A percentile compares a stretch with the other conserved stretches of the same genome.
Conservation (phyloP, 768 basidiomycete genomes). For the Fomitopsis serialis region DNA sequence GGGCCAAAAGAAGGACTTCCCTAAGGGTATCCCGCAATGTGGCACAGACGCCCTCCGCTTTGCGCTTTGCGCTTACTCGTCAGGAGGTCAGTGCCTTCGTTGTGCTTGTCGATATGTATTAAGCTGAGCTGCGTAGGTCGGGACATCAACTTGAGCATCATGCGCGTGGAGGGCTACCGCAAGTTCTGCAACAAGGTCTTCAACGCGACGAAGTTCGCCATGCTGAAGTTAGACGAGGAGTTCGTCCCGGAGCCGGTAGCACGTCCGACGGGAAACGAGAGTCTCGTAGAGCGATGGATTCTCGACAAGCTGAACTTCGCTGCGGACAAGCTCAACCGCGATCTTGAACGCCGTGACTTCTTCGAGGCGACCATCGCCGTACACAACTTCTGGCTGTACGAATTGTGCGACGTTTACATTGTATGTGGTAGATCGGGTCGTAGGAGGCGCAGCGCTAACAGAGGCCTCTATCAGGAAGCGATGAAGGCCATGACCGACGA, state of each 20-base stretch:
- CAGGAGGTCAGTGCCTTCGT: constrained; percentile 58
- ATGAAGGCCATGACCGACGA: constrained; percentile 98
- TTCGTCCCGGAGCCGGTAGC: constrained; percentile 72
- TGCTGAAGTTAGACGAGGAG: constrained; percentile 86
- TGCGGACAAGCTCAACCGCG: constrained; percentile 66
- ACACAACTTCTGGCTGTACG: constrained; percentile 97
- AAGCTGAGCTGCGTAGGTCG: constrained; percentile 52
- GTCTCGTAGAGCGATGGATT: constrained; percentile 92
- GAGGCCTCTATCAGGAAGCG: constrained; percentile 65
- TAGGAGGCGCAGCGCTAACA: not conserved
- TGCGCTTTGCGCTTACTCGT: constrained; percentile 90
- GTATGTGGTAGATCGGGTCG: constrained; percentile 33
- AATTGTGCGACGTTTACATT: constrained; percentile 99
- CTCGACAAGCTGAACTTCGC: constrained; percentile 89
- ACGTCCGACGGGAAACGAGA: constrained; percentile 86
- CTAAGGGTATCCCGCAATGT: constrained; percentile 97
- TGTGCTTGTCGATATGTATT: not conserved
- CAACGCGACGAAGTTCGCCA: constrained; percentile 99
- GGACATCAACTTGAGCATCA: constrained; percentile 95
- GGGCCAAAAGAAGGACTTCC: constrained; percentile 99
- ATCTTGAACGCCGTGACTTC: constrained; percentile 81
- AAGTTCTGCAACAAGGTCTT: constrained; percentile 99
- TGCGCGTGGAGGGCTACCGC: constrained; percentile 95
- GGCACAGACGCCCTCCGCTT: constrained; percentile 96
- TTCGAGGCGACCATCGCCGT: constrained; percentile 82